Base-by-base conservation (phyloP, 75 land plant species). In the Sequoiadendron giganteum region DNA sequence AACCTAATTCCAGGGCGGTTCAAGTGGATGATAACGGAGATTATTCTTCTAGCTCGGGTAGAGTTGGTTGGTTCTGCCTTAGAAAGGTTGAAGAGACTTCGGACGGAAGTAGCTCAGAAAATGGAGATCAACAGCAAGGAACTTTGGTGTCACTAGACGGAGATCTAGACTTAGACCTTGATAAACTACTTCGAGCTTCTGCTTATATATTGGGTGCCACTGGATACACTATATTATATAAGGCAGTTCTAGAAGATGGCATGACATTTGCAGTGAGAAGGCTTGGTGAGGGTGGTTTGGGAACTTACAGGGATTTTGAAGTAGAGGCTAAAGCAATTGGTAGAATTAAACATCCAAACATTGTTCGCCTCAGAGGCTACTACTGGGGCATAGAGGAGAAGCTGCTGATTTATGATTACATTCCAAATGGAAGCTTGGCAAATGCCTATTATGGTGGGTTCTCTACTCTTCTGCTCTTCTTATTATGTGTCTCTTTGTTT, bases 311-410 rank as follows among this genome's bases (percentile, higher is more conserved):
- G 87, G 95, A 94, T 45, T 96, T 96, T 91, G 97, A 95, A 84
- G 91, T 83, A 45, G 92, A 91, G 79, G 93, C 95, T 39, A 88
- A 91, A 55, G 84, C 49, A 55, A 84, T 94, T 15, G 95, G 95
- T 8, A 95, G 89, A 84, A 45, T 95, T 82, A 92, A 90, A 21
- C 98, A 97, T 89, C 95, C 96, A 4, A 94, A 95, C 87, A 58
- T 97, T 28, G 97, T 97, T 38, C 87, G 90, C 10, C 75, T 97
- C 47, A 88, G 95, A 13, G 97, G 93, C 11, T 97, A 93, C 88
- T 97, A 95, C 73, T 94, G 96, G 93, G 96, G 95, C 7, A 80
- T 85, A 9, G 97, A 95, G 43, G 97, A 97, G 91, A 95, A 97
- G 93, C 93, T 97, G 77, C 87, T 97, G 32, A 92, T 96, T 86